A percentile compares a stretch with the other conserved stretches of the same genome.
These are phyloP conservation scores for Acacia concinna DNA, from an alignment of 331 rosid genomes.

Conservation along the genomic window DNA sequence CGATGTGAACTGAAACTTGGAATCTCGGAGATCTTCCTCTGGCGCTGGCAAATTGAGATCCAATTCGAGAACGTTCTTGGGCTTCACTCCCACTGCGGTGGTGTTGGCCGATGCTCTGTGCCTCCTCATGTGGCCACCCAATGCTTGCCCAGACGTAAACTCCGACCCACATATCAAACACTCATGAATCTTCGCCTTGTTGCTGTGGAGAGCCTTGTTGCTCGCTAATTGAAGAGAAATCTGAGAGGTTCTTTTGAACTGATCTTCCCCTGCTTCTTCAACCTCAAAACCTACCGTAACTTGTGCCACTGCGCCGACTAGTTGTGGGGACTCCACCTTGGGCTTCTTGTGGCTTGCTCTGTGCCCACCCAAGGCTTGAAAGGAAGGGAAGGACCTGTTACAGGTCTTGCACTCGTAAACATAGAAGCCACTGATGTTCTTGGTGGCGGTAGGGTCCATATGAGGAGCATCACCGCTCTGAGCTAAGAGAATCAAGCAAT, in stretches of 20 bases:
- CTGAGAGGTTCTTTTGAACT: slow-evolving; percentile 17
- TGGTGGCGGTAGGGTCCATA: not conserved
- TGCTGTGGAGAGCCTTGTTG: slow-evolving; percentile 11
- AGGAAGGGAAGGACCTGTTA: slow-evolving; percentile 80
- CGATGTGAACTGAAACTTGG: slow-evolving; percentile 61
- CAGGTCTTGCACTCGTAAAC: slow-evolving; percentile 91
- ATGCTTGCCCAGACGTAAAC: slow-evolving; percentile 86
- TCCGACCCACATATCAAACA: slow-evolving; percentile 92
- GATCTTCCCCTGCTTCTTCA: slow-evolving; percentile 21
- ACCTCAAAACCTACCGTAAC: slow-evolving; percentile 4
- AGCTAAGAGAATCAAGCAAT: slow-evolving; percentile 87
- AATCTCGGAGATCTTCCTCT: slow-evolving; percentile 66
- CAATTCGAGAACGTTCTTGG: slow-evolving; percentile 48
- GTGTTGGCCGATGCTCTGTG: slow-evolving; percentile 53
- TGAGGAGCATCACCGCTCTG: slow-evolving; percentile 32
- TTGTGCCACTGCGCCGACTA: not conserved
- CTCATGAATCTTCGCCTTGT: slow-evolving; percentile 71
- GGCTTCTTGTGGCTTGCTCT: slow-evolving; percentile 92
- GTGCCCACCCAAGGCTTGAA: slow-evolving; percentile 97
- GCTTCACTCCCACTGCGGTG: slow-evolving; percentile 1
- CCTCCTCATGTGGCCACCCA: slow-evolving; percentile 98
- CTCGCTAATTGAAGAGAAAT: slow-evolving; percentile 32
- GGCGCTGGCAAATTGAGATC: slow-evolving; percentile 98
- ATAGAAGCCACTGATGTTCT: slow-evolving; percentile 35
- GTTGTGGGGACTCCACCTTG: slow-evolving; percentile 34